Evolutionary conservation across 805 yeast genomes (phyloP).

Genomic region (Monosporozyma unispora): DNA sequence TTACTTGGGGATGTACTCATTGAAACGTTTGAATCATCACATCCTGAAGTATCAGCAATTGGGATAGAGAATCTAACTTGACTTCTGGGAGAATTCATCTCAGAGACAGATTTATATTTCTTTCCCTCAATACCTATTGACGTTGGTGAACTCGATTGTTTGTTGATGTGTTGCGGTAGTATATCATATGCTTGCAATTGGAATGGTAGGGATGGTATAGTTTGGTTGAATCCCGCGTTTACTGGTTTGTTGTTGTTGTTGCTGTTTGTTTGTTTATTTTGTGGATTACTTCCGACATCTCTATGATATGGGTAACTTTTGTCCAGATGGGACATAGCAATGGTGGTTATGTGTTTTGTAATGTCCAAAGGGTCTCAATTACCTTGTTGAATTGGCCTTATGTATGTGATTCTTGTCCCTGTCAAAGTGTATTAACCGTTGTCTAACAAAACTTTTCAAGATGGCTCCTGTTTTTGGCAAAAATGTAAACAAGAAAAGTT

Average conservation of each 20-base stretch:
- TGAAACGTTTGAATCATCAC: constrained; percentile 2
- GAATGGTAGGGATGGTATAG: neutral
- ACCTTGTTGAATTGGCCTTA: neutral
- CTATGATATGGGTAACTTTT: neutral
- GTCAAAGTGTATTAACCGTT: neutral
- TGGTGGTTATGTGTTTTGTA: no score
- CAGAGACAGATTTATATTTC: constrained; percentile 2
- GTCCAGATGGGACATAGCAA: neutral
- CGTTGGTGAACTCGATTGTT: neutral
- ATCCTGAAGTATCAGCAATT: constrained; percentile 3
- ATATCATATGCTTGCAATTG: neutral
- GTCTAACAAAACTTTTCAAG: neutral
- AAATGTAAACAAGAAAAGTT: neutral
- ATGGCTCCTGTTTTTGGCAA: constrained; percentile 1
- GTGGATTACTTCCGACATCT: neutral
- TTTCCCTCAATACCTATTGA: neutral
- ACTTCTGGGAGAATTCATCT: constrained; percentile 10
- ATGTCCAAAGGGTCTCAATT: neutral
- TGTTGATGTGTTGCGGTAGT: neutral
- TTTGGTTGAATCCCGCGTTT: neutral
- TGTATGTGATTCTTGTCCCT: neutral
- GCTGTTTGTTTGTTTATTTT: neutral
- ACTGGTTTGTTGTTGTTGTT: neutral
- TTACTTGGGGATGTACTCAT: constrained; percentile 19
- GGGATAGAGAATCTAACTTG: constrained; percentile 29